Evolutionary conservation across 768 basidiomycete species (phyloP), one percentile per base, ranked within the genome.

Genomic region (Gloeostereum incarnatum): DNA sequence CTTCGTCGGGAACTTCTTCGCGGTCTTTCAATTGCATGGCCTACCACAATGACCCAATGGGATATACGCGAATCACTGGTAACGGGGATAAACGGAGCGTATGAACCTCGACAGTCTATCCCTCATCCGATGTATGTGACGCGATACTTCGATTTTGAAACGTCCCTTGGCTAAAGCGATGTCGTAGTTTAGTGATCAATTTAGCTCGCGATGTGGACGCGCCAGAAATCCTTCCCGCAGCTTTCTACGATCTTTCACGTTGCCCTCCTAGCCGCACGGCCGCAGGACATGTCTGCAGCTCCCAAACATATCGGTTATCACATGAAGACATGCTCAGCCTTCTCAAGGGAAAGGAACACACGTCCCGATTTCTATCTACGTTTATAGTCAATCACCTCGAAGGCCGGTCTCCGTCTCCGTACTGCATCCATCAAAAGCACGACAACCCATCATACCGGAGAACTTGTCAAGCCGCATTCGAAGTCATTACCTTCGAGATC

Each of bases 181-280:
- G 13, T 25, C 33, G 21, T 48, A 85, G 82, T 46, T 57, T 75
- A 23, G 61, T 85, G 40, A 82, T 87, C 48, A 78, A 77, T 34
- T 58, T 86, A 3, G 81, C 80, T 16, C 67, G 74, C 41, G 69
- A 71, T 39, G 67, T 70, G 19, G 57, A 71, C 29, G 66, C 75
- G 0, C 61, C 60, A 0, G 69, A 75, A 46, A 69, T 87, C 23
- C 63, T 86, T 3, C 81, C 83, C 4, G 70, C 84, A 20, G 83
- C 83, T 4, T 83, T 84, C 58, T 88, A 88, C 55, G 85, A 87
- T 54, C 69, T 88, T 29, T 85, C 79, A 16, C 79, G 85, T 27
- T 73, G 61, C 47, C 59, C 71, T 21, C 75, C 80, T 2, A 83
- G 76, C 49, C 72, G 75, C 35, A 72, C 75, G 23, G 71, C 71